Evolutionary conservation across 768 basidiomycete genomes (phyloP).

Genomic region (Podaxis sp.): DNA sequence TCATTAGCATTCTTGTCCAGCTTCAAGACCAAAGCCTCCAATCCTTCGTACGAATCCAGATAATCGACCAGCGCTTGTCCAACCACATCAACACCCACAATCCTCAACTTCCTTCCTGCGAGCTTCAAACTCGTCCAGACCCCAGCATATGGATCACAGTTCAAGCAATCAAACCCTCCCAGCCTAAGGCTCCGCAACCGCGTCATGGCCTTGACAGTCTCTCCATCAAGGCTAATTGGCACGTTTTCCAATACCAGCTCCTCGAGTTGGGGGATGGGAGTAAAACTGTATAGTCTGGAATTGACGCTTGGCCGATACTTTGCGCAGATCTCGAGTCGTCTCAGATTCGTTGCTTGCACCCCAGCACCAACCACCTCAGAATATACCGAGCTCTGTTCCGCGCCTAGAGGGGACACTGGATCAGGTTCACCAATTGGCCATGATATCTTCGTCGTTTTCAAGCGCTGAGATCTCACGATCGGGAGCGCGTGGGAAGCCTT

Average conservation of each 20-base stretch:
- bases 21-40: conserved; percentile 3
- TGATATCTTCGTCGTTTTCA: conserved; percentile 2
- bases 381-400: neutral
- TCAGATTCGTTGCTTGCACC: neutral
- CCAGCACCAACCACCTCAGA: neutral
- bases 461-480: neutral
- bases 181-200: neutral
- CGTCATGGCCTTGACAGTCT: neutral
- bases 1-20: neutral
- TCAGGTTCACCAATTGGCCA: conserved; percentile 3
- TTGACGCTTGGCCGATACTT: neutral
- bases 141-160: conserved; percentile 1
- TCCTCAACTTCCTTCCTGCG: neutral
- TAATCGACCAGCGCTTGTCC: conserved; percentile 5
- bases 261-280: neutral
- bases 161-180: neutral
- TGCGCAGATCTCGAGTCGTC: neutral
- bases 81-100: conserved; percentile 2
- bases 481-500: neutral
- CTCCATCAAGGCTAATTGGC: neutral
- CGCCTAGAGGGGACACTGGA: neutral
- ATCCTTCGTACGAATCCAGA: conserved; percentile 5
- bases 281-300: neutral
- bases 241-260: conserved; percentile 7
- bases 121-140: neutral